Conservation (phyloP, 768 basidiomycete genomes). For the Epithele typhae region DNA sequence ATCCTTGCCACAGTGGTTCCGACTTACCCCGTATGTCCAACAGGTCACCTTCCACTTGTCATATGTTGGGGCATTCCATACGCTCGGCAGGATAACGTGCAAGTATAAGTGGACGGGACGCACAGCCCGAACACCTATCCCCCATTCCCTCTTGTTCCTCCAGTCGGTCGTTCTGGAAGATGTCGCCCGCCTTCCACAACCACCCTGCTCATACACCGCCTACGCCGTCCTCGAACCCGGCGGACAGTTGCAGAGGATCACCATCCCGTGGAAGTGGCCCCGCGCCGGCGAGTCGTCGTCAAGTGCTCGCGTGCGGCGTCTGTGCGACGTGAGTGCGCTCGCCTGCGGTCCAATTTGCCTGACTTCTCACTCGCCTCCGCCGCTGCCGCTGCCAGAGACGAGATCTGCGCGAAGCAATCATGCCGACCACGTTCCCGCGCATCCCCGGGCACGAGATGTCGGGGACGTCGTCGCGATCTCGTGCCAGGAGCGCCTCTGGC, state of each 20-base stretch:
- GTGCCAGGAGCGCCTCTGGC: constrained; percentile 15
- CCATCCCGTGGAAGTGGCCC: constrained; percentile 20
- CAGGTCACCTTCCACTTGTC: no score
- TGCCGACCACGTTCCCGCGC: constrained; percentile 18
- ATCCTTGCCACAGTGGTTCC: no score
- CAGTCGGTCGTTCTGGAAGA: not conserved
- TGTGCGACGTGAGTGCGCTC: constrained; percentile 21
- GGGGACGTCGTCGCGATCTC: constrained; percentile 22
- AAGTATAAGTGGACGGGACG: no score
- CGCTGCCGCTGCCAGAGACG: constrained; percentile 10
- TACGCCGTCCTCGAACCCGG: constrained; percentile 21
- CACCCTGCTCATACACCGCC: constrained; percentile 15
- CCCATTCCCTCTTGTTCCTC: no score
- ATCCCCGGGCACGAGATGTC: constrained; percentile 27
- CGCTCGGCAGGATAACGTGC: no score
- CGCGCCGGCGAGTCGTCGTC: constrained; percentile 20
- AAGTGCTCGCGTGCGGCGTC: constrained; percentile 25
- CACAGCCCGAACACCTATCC: no score
- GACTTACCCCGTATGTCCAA: no score
- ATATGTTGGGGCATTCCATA: no score
- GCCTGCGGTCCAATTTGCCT: not conserved
- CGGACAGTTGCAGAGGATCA: constrained; percentile 18
- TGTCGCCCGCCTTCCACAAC: constrained; percentile 7
- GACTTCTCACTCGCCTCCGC: not conserved
- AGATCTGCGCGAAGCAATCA: constrained; percentile 12